These are phyloP conservation scores for Mariannaea sp. DNA, from an alignment of 2,329 filamentous ascomycete genomes.

Conservation along the genomic window DNA sequence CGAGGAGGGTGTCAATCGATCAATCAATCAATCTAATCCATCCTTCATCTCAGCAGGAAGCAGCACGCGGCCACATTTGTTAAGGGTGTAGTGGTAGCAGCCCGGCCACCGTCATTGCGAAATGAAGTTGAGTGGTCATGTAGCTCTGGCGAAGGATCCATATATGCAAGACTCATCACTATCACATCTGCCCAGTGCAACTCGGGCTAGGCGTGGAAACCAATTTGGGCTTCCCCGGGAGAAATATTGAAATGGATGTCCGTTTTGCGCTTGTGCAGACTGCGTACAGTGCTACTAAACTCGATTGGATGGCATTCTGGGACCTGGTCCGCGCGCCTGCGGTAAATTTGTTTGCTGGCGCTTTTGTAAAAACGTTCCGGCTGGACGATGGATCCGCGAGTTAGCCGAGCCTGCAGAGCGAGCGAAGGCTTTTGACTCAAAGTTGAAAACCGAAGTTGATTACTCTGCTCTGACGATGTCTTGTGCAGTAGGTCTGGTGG, in stretches of 20 bases:
- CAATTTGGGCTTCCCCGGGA: too few relatives aligned
- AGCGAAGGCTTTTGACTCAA: background rate
- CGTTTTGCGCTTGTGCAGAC: too few relatives aligned
- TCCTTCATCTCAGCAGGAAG: too few relatives aligned
- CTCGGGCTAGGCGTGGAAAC: background rate
- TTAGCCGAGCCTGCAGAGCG: background rate
- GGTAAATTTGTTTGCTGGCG: background rate
- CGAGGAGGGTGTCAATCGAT: too few relatives aligned
- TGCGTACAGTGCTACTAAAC: background rate
- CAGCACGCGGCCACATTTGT: too few relatives aligned
- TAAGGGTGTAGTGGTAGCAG: too few relatives aligned
- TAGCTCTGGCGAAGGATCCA: background rate
- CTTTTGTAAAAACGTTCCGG: background rate
- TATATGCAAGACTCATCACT: constrained; percentile 1
- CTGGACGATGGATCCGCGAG: background rate
- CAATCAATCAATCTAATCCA: too few relatives aligned
- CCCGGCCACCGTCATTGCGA: background rate
- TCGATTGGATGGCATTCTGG: background rate
- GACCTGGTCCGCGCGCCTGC: background rate
- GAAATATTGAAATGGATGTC: too few relatives aligned
- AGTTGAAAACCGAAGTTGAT: too few relatives aligned
- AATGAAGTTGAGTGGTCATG: too few relatives aligned
- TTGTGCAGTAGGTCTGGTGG: too few relatives aligned
- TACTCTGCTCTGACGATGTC: too few relatives aligned
- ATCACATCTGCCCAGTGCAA: background rate